Conservation (phyloP, 2,329 filamentous ascomycete genomes). For the Microdochium nivale region DNA sequence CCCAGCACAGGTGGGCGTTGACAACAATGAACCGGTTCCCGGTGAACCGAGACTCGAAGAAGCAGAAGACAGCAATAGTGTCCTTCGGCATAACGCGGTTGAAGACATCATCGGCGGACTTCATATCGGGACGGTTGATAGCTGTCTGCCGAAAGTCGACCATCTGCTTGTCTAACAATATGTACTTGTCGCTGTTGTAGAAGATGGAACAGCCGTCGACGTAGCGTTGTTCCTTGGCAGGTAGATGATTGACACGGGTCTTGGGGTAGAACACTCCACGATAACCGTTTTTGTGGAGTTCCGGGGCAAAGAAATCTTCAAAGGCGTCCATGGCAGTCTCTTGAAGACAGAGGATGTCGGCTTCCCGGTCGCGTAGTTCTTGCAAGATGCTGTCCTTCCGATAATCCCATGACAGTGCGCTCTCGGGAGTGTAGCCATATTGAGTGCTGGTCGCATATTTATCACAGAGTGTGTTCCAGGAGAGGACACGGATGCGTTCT, state of each 20-base stretch:
- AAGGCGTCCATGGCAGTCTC: conserved; percentile 91
- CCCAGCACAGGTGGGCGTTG: conserved; percentile 94
- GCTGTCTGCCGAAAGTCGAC: conserved; percentile 88
- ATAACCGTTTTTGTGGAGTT: conserved; percentile 80
- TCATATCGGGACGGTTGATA: conserved; percentile 93
- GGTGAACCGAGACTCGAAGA: conserved; percentile 85
- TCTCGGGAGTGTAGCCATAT: conserved; percentile 84
- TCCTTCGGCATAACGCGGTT: conserved; percentile 98
- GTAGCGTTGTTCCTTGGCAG: conserved; percentile 75
- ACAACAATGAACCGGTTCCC: conserved; percentile 88
- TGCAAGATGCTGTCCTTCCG: conserved; percentile 74
- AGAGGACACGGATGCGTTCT: conserved; percentile 76
- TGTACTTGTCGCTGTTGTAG: conserved; percentile 91
- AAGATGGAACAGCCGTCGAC: conserved; percentile 97
- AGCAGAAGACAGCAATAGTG: conserved; percentile 86
- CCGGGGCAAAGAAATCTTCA: conserved; percentile 82
- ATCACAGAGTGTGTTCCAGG: conserved; percentile 94
- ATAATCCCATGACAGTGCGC: conserved; percentile 79
- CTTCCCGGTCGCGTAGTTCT: conserved; percentile 69
- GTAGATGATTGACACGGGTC: conserved; percentile 83
- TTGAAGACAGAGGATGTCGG: conserved; percentile 88
- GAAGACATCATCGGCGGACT: conserved; percentile 94
- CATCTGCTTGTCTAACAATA: conserved; percentile 86
- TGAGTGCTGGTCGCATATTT: conserved; percentile 77
- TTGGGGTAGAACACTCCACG: conserved; percentile 92